Base-by-base conservation (phyloP, 225 moss, liverwort and hornwort genomes). In the Pleurozium schreberi region DNA sequence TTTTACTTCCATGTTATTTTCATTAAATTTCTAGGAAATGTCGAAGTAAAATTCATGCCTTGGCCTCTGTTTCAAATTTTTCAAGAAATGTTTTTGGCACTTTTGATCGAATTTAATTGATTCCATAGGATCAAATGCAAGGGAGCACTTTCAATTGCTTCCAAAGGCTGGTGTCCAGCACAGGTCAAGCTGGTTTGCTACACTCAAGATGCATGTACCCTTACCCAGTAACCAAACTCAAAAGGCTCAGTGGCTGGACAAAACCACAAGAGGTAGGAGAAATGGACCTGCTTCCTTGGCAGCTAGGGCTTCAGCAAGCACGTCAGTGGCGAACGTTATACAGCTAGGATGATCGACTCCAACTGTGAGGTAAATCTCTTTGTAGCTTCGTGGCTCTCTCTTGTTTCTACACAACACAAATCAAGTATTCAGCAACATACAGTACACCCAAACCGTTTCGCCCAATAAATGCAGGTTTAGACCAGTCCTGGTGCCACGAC, bases 291-390 rank as follows among this genome's bases (percentile, higher is more conserved):
- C 96, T 92, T 94, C 94, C 84, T 95, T 95, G 8, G 97, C 99
- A 89, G 99, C 99, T 60, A 95, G 85, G 81, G 99, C 99, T 94
- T 99, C 97, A 80, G 96, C 96, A 83, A 95, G 93, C 86, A 99
- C 97, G 88, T 99, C 99, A 16, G 97, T 99, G 82, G 97, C 99
- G 84, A 99, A 99, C 38, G 92, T 95, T 74, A 99, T 92, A 84
- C 95, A 94, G 89, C 94, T 91, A 38, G 99, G 96, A 90, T 93
- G 92, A 84, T 99, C 96, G 52, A 96, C 99, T 87, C 99, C 96
- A 77, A 97, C 96, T 52, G 97, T 95, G 50, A 99, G 95, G 66
- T 86, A 95, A 81, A 99, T 97, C 88, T 99, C 97, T 75, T 93
- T 91, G 90, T 99, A 99, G 93, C 99, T 97, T 63, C 82, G 92